Evolutionary conservation across 2,329 filamentous ascomycete genomes (phyloP), one percentile per base, ranked within the genome.

Genomic region (Exophiala alcalophila): DNA sequence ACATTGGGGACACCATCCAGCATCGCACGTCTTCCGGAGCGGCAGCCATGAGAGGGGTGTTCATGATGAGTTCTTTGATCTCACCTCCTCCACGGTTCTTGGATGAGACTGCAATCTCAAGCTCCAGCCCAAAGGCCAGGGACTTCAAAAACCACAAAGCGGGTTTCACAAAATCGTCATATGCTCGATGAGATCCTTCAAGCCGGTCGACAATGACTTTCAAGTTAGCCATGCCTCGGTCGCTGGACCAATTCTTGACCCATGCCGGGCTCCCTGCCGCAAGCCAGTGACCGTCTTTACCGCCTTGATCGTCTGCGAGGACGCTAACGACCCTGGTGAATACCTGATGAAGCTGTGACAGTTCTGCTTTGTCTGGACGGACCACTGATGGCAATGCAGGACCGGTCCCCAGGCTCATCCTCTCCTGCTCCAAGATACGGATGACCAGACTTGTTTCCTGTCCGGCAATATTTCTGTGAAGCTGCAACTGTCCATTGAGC

Each of bases 111-210:
- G 35, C 18, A 57, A 47, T 15, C 49, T 57, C 9, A 57, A 61
- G 40, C 72, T 76, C 40, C 12, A 49, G 15, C 9, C 43, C 90
- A 47, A 94, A 70, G 53, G 84, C 79, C 7, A 97, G 69, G 54
- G 86, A 86, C 44, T 84, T 80, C 29, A 97, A 70, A 51, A 96
- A 84, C 38, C 84, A 86, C 30, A 88, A 73, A 8, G 88, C 76
- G 3, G 88, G 90, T 30, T 78, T 73, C 0, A 84, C 86, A 55
- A 97, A 78, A 59, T 98, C 92, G 48, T 88, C 86, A 57, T 96
- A 97, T 10, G 81, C 80, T 26, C 81, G 76, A 59, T 89, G 94
- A 24, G 80, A 74, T 20, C 77, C 71, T 2, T 73, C 75, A 5
- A 98, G 73, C 30, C 90, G 78, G 40, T 75, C 70, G 35, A 85